Evolutionary conservation across 495 filamentous ascomycete species (phyloP).

Genomic region (Halenospora varia): DNA sequence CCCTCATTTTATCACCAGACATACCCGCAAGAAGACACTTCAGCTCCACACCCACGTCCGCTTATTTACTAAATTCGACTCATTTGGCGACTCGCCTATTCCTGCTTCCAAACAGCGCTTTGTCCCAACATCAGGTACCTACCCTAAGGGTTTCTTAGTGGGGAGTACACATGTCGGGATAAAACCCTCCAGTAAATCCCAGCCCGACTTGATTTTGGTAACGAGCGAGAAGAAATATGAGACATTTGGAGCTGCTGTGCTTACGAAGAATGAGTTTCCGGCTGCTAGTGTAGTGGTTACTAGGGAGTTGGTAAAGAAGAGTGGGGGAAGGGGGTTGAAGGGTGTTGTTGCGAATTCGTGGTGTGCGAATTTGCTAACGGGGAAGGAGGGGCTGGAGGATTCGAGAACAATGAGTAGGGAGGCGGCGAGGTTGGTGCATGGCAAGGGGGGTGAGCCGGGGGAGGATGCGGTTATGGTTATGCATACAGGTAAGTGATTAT

Average conservation of each 20-base stretch:
- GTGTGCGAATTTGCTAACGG: conserved; percentile 96
- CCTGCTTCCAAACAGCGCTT: conserved; percentile 77
- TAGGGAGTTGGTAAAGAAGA: conserved; percentile 59
- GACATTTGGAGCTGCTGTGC: conserved; percentile 89
- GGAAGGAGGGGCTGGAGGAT: conserved; percentile 86
- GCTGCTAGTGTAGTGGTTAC: conserved; percentile 90
- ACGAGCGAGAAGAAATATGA: conserved; percentile 82
- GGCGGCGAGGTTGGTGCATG: conserved; percentile 61
- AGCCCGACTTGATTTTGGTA: conserved; percentile 85
- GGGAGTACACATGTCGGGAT: conserved; percentile 89
- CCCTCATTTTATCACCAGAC: too few species aligned
- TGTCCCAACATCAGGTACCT: conserved; percentile 78
- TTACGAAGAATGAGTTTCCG: conserved; percentile 98
- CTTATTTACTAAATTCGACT: not conserved
- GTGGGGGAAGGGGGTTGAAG: conserved; percentile 64
- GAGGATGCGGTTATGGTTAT: conserved; percentile 75
- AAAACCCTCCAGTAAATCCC: conserved; percentile 83
- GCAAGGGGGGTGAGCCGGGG: conserved; percentile 48
- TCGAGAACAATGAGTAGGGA: conserved; percentile 74
- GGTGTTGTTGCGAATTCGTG: conserved; percentile 92
- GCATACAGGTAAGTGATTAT: conserved; percentile 96
- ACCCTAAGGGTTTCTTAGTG: conserved; percentile 85
- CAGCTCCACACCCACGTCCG: not conserved
- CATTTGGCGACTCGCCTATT: conserved; percentile 29
- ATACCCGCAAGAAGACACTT: too few species aligned